Percentiles rank a stretch among this genome's conserved stretches.
phyloP scores from a whole-genome alignment of 1,284 basidiomycete genomes.

The Takashimella koratensis region DNA sequence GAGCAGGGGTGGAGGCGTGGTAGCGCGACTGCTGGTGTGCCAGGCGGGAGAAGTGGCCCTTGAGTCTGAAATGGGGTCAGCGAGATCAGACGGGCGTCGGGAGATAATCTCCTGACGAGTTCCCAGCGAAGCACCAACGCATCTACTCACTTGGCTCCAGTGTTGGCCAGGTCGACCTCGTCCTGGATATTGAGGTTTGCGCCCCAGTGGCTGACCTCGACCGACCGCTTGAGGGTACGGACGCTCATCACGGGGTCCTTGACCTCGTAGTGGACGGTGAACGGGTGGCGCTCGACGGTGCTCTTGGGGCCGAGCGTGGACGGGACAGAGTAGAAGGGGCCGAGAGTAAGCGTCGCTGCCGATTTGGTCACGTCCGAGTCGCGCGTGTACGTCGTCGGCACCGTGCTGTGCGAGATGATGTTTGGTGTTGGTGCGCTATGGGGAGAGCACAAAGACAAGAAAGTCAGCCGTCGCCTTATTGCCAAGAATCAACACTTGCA shows the following conservation, averaged over 20 bases:
- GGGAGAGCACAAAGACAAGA: not conserved
- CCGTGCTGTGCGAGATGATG: conserved; percentile 64
- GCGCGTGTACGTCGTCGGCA: conserved; percentile 39
- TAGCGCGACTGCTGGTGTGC: conserved; percentile 76
- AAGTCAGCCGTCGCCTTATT: too few species aligned
- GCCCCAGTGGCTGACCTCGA: conserved; percentile 96
- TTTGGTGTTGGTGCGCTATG: conserved; percentile 63
- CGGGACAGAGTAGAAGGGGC: conserved; percentile 74
- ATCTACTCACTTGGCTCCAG: conserved; percentile 75
- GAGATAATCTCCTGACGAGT: rapidly evolving
- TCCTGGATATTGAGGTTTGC: conserved; percentile 91
- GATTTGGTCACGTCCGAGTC: conserved; percentile 59
- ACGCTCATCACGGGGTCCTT: conserved; percentile 76
- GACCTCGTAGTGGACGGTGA: conserved; percentile 75
- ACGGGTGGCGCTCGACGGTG: conserved; percentile 60
- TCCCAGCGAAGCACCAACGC: not conserved
- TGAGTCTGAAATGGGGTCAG: conserved; percentile 58
- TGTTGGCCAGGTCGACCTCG: conserved; percentile 76
- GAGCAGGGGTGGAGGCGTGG: conserved; percentile 59
- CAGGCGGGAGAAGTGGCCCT: conserved; percentile 92
- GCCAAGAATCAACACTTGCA: too few species aligned
- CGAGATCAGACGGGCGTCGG: not conserved
- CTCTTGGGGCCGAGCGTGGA: conserved; percentile 51
- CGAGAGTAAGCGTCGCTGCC: conserved; percentile 78
- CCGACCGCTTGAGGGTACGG: conserved; percentile 65